These are phyloP conservation scores for Carex parvula DNA, from an alignment of 176 grass and related monocot species.

Conservation along the genomic window DNA sequence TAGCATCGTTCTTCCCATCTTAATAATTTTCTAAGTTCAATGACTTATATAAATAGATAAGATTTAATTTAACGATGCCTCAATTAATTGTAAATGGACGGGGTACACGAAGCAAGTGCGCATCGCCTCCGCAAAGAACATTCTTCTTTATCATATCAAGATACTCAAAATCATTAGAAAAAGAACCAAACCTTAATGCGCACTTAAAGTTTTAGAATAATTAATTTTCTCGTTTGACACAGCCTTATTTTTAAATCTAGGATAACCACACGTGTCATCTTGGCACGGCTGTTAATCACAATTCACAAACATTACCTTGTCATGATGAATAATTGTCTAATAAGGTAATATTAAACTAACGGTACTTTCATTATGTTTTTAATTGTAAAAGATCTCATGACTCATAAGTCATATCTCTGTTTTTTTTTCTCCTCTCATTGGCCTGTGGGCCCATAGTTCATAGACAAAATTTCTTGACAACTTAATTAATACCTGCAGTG, in stretches of 20 bases:
- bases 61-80: too few species aligned
- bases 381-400: too few species aligned
- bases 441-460: too few species aligned
- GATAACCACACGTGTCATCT: background rate
- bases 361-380: background rate
- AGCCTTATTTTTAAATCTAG: background rate
- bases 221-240: background rate
- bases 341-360: background rate
- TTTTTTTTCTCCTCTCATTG: too few species aligned
- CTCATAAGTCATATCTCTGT: too few species aligned
- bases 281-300: background rate
- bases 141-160: background rate
- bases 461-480: too few species aligned
- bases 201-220: background rate
- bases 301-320: background rate
- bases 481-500: too few species aligned
- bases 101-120: background rate
- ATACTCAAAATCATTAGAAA: background rate
- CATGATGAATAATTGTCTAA: background rate
- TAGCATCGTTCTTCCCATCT: too few species aligned
- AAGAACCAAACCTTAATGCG: background rate
- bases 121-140: background rate
- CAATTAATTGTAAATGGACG: background rate
- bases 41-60: too few species aligned
- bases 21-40: too few species aligned